Evolutionary conservation across 495 filamentous ascomycete genomes (phyloP), one percentile per base, ranked within the genome.

Genomic region (Podospora sp.): DNA sequence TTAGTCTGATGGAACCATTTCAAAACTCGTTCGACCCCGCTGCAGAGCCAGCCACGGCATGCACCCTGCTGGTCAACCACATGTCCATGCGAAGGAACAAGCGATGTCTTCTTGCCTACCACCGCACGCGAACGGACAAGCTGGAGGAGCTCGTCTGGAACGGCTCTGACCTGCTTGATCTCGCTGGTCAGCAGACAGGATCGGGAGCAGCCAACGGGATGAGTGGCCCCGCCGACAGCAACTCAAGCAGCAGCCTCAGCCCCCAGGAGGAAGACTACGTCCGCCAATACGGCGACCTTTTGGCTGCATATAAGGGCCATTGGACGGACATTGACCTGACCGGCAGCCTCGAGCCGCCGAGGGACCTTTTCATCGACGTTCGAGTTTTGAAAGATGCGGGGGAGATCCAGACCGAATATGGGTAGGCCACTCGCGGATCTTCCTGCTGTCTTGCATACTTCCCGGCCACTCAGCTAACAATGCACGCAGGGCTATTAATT

Each of bases 271-370:
- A 97, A 77, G 96, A 98, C 74, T 98, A 97, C 77, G 90, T 96
- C 49, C 84, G 94, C 62, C 89, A 92, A 74, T 98, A 96, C 75
- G 88, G 89, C 61, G 96, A 99, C 73, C 85, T 99, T 73, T 81
- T 99, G 52, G 92, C 95, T 24, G 92, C 93, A 18, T 97, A 96
- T 79, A 99, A 99, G 78, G 96, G 96, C 0, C 93, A 97, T 71
- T 99, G 95, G 94, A 98, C 94, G 24, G 96, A 99, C 78, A 90
- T 99, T 62, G 96, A 99, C 78, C 81, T 99, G 64, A 98, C 95
- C 16, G 96, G 96, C 52, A 94, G 91, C 69, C 83, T 99, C 76
- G 94, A 98, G 74, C 96, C 96, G 36, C 95, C 96, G 33, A 88
- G 86, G 74, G 96, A 99, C 81, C 79, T 99, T 60, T 99, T 99